A percentile compares a stretch with the other conserved stretches of the same genome.
These are phyloP conservation scores for Aspergillus sergii DNA, from an alignment of 2,329 filamentous ascomycete species.

Conservation along the genomic window DNA sequence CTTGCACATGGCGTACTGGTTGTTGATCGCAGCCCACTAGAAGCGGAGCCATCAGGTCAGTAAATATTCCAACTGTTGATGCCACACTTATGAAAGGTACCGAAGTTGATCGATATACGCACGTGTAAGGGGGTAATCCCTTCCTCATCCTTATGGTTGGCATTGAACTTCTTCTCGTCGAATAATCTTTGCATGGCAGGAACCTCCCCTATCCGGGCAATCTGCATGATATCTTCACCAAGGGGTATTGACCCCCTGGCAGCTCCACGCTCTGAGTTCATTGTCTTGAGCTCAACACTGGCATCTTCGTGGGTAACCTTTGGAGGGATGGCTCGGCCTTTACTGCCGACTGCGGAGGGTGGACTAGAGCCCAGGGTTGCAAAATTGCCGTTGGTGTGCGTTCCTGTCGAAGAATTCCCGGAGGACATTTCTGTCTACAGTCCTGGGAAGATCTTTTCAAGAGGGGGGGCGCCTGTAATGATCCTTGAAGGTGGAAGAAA, in stretches of 20 bases:
- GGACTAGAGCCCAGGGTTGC: slow-evolving; percentile 27
- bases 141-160: slow-evolving; percentile 83
- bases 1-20: slow-evolving; percentile 95
- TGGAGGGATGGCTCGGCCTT: slow-evolving; percentile 35
- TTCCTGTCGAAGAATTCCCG: slow-evolving; percentile 28
- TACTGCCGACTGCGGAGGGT: slow-evolving; percentile 31
- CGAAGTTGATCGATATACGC: slow-evolving; percentile 39
- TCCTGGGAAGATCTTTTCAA: not conserved
- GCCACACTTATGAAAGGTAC: not conserved
- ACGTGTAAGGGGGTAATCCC: slow-evolving; percentile 96
- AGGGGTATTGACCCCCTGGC: slow-evolving; percentile 41
- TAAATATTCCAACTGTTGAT: not conserved
- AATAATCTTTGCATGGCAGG: slow-evolving; percentile 86
- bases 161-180: slow-evolving; percentile 77
- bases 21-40: slow-evolving; percentile 98
- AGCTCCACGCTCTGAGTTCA: slow-evolving; percentile 32
- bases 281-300: slow-evolving; percentile 43
- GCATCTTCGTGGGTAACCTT: slow-evolving; percentile 34
- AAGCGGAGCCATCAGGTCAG: slow-evolving; percentile 19
- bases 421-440: slow-evolving; percentile 26
- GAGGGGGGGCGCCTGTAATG: not conserved
- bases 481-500: not conserved
- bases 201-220: slow-evolving; percentile 86
- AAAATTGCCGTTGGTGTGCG: slow-evolving; percentile 26
- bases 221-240: slow-evolving; percentile 90